Base-by-base conservation (phyloP, 768 basidiomycete genomes). In the Leccinum boreale region DNA sequence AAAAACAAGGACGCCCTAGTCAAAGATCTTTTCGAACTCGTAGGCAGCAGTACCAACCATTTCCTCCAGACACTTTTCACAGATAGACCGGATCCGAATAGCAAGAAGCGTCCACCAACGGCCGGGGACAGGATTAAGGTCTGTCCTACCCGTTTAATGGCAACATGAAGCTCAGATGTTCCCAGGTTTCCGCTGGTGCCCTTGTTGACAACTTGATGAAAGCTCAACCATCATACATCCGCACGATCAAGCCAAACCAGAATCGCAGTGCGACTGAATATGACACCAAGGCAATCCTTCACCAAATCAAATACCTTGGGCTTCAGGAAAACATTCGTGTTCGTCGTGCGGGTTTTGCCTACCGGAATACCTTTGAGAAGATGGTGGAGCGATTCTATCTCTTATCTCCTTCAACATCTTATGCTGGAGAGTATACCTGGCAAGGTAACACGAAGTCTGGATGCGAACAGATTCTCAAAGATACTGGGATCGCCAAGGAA, bases 381-480 rank as follows among this genome's bases (percentile, higher is more conserved):
- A 94, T 99, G 92, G 92, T 99, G 39, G 94, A 98, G 72, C 82
- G 97, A 60, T 99, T 99, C 75, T 99, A 98, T 71, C 80, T 99
- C 26, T 75, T 99, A 23, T 98, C 97, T 8, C 90, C 93, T 3
- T 85, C 91, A 42, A 97, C 97, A 0, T 98, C 95, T 2, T 99
- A 98, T 66, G 97, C 97, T 8, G 97, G 97, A 58, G 97, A 99
- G 73, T 99, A 99, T 71, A 99, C 84, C 35, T 99, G 97, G 97
- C 78, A 85, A 53, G 94, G 95, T 6, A 92, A 95, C 65, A 67
- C 94, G 12, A 87, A 88, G 70, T 90, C 93, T 4, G 97, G 92
- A 14, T 99, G 97, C 70, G 85, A 93, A 72, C 85, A 85, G 64
- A 98, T 99, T 59, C 77, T 99, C 52, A 90, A 84, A 61, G 97